These are phyloP conservation scores for Iris macrosiphon DNA, from an alignment of 106 monocot genomes.

Conservation along the genomic window DNA sequence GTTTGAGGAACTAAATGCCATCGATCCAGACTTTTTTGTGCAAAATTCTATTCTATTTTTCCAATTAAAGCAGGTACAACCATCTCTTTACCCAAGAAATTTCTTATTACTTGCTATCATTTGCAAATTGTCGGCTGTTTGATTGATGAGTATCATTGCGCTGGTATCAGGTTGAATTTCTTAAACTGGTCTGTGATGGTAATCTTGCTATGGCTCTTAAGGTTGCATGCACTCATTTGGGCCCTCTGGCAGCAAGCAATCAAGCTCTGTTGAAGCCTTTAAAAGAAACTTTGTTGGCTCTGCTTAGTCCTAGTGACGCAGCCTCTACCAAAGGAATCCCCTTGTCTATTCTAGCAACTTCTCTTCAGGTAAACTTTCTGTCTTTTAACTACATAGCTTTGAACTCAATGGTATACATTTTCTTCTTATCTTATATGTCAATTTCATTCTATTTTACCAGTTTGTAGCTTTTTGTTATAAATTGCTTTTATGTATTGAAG, in stretches of 20 bases:
- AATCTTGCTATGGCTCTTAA: slow-evolving; percentile 55
- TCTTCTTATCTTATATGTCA: too few relatives aligned
- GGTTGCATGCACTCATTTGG: slow-evolving; percentile 80
- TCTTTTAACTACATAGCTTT: too few relatives aligned
- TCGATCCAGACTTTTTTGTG: slow-evolving; percentile 86
- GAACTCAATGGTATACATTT: too few relatives aligned
- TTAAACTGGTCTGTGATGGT: slow-evolving; percentile 64
- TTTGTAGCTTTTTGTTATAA: too few relatives aligned
- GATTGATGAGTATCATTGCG: neutral
- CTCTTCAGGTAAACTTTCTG: slow-evolving; percentile 54
- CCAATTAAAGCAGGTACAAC: slow-evolving; percentile 86
- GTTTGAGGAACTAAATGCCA: slow-evolving; percentile 78
- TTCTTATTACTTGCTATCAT: neutral
- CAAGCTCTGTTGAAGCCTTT: slow-evolving; percentile 66
- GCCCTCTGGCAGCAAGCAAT: slow-evolving; percentile 73
- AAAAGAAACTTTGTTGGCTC: slow-evolving; percentile 79
- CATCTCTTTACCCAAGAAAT: neutral
- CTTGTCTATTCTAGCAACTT: slow-evolving; percentile 50
- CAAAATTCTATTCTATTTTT: slow-evolving; percentile 75
- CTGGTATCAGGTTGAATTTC: slow-evolving; percentile 84
- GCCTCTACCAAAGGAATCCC: slow-evolving; percentile 29
- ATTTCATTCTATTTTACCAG: too few relatives aligned
- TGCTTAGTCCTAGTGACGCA: slow-evolving; percentile 59
- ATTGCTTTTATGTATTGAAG: too few relatives aligned
- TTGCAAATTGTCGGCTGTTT: neutral